phyloP scores from a whole-genome alignment of 768 basidiomycete species.

The Butyriboletus loyo region DNA sequence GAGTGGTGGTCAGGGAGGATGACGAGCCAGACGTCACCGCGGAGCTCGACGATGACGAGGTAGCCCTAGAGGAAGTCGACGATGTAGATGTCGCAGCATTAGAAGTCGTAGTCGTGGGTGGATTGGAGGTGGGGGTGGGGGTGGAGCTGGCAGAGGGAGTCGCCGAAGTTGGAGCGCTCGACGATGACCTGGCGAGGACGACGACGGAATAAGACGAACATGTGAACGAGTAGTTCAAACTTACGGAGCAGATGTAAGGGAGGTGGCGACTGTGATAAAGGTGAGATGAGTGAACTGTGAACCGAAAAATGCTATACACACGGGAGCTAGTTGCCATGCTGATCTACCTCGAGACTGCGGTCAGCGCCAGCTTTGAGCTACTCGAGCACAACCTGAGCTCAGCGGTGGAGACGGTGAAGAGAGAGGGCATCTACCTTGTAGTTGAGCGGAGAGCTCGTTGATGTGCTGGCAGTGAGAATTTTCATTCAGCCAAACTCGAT shows the following conservation, averaged over 20 bases:
- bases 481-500: constrained; percentile 5
- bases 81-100: not conserved
- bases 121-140: not conserved
- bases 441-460: constrained; percentile 5
- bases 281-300: not conserved
- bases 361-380: constrained; percentile 1
- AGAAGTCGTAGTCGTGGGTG: constrained; percentile 5
- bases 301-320: constrained; percentile 1
- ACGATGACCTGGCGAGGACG: not conserved
- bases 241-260: not conserved
- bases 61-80: not conserved
- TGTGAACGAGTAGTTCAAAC: not conserved
- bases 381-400: not conserved
- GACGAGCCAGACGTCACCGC: not conserved
- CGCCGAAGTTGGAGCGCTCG: not conserved
- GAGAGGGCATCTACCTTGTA: not conserved
- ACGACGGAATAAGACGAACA: not conserved
- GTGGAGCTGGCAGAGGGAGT: not conserved
- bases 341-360: constrained; percentile 1
- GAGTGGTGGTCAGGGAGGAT: not conserved
- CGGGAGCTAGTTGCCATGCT: constrained; percentile 4
- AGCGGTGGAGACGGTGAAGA: not conserved
- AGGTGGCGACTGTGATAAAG: rapidly evolving
- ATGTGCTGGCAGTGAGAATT: constrained; percentile 17
- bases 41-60: not conserved